Evolutionary conservation across 1,284 basidiomycete genomes (phyloP), one percentile per base, ranked within the genome.

Genomic region (Somion occarium): DNA sequence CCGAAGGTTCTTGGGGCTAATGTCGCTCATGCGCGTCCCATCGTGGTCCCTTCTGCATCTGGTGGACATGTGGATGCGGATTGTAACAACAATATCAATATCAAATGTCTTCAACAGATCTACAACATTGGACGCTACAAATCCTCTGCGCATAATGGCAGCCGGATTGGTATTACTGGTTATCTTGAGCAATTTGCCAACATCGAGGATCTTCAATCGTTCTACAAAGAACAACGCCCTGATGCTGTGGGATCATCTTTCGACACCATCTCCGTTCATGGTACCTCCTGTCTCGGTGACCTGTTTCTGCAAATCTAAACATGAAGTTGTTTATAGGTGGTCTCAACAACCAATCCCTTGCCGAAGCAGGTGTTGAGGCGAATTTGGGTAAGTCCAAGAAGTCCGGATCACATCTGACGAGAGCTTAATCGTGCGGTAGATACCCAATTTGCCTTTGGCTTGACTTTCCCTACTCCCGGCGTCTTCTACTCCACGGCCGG

Each of bases 401-500:
- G 42, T 9, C 11, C 24, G 22, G 24, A 11, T 24, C 19, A 24
- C n/a, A 19, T n/a, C 23, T 15, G 15, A 26, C 15, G 23, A 27
- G 12, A 20, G 23, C 5, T 7, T n/a, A 7, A 22, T 18, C 2
- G 37, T 27, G 41, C 26, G 25, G 12, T 30, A 54, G 90, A 88
- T 63, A 75, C 71, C 5, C 85, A 83, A 63, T 86, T 78, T 69
- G 84, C 75, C 1, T 83, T 79, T 55, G 85, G 85, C 22, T 53
- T 87, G 23, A 72, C 82, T 1, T 74, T 73, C 54, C 69, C 69
- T 20, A 73, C 71, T 27, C 73, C 68, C 51, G 74, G 68, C 5
- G 80, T 72, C 9, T 84, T 81, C 62, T 88, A 67, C 63, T 79
- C 83, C 7, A 86, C 82, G n/a, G 79, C 67, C 39, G 83, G 79